Evolutionary conservation across 495 filamentous ascomycete species (phyloP), one percentile per base, ranked within the genome.

Genomic region (Evansstolkia leycettana): DNA sequence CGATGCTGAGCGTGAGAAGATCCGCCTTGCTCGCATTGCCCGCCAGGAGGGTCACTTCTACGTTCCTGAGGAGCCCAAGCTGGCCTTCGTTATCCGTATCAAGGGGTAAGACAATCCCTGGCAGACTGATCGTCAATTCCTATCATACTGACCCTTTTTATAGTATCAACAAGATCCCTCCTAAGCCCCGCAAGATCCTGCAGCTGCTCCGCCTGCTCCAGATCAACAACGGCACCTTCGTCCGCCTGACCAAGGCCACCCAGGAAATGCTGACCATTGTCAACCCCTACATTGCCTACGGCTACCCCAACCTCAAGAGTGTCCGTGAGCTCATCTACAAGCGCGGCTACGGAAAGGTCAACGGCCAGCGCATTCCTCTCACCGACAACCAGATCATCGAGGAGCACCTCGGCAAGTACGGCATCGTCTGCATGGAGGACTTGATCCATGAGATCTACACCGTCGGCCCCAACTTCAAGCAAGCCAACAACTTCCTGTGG

Each of bases 81-180:
- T 98, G 45, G 84, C 88, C 77, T 98, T 98, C 66, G 80, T 98
- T 57, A 67, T 96, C 71, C 92, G 90, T 69, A 96, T 98, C 77
- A 98, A 98, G 83, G 90, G 80, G 80, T 78, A 66, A 41, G 67
- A 0, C 30, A 9, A 12, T 37, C 3, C 6, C 30, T 12, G 15
- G 9, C 28, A 24, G 15, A 23, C 20, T 5, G 9, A 23, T 23
- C 5, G 9, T 23, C 11, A 29, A 29, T 6, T n/a, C 4, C n/a
- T 34, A 15, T 19, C 33, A 23, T 3, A 12, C 36, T 59, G 43
- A 57, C 42, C 18, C 4, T 5, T 13, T 17, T 7, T 28, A 26
- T 37, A 80, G 90, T 93, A 98, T 98, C 86, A 96, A 96, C 82
- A 96, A 98, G 81, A 96, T 98, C 50, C 76, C 90, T 59, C 90